These are phyloP conservation scores for Trichopus zeylanicus DNA, from an alignment of 116 monocot species.

Conservation along the genomic window DNA sequence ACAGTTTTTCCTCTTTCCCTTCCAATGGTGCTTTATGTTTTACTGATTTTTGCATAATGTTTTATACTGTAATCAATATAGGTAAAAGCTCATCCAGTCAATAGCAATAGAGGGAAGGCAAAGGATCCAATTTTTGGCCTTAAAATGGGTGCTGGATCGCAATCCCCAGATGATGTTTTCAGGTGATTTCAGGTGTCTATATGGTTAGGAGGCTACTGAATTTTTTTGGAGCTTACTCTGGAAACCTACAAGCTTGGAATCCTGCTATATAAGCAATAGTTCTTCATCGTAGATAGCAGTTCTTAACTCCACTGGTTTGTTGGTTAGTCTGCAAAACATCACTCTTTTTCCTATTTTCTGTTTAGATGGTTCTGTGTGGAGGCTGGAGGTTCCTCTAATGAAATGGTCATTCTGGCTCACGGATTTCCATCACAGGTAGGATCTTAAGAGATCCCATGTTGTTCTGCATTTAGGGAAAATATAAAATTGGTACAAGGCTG, in stretches of 20 bases:
- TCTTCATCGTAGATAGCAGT: slow-evolving; percentile 7
- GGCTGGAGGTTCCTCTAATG: slow-evolving; percentile 52
- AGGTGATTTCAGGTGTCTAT: slow-evolving; percentile 50
- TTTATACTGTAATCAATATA: slow-evolving; percentile 10
- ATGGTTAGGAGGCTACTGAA: slow-evolving; percentile 13
- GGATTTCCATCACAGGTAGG: slow-evolving; percentile 91
- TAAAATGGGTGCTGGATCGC: slow-evolving; percentile 76
- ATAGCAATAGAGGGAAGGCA: slow-evolving; percentile 62
- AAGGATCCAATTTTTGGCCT: slow-evolving; percentile 97
- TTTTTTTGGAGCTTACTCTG: slow-evolving; percentile 22
- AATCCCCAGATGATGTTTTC: slow-evolving; percentile 70
- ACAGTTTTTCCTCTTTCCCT: neutral
- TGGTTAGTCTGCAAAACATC: neutral
- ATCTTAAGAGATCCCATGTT: neutral
- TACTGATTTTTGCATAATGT: neutral
- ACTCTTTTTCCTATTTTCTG: slow-evolving; percentile 5
- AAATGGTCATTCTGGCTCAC: slow-evolving; percentile 55
- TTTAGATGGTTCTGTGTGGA: slow-evolving; percentile 94
- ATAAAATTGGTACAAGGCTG: neutral
- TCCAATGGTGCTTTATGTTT: neutral
- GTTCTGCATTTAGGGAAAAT: neutral
- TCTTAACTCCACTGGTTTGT: neutral
- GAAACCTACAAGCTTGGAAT: slow-evolving; percentile 22
- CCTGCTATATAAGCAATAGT: slow-evolving; percentile 22
- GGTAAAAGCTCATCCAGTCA: slow-evolving; percentile 83